A percentile compares a stretch with the other conserved stretches of the same genome.
Conservation (phyloP, 129 eudicot genomes). For the Pulicaria dysenterica region DNA sequence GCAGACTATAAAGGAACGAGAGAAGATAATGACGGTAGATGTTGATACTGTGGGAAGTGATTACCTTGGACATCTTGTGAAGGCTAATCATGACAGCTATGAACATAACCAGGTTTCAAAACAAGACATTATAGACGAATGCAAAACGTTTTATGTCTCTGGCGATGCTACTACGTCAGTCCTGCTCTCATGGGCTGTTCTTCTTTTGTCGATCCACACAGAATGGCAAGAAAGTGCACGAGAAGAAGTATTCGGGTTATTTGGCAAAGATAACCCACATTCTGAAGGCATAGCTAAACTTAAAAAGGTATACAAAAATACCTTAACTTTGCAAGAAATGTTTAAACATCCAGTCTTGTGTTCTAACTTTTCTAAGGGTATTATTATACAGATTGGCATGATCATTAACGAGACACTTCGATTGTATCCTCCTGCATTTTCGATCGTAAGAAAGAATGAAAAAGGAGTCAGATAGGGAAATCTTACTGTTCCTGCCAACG, state of each 20-base stretch:
- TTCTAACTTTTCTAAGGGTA: too few relatives aligned
- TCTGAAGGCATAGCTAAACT: too few relatives aligned
- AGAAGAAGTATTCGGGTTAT: too few relatives aligned
- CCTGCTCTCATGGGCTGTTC: too few relatives aligned
- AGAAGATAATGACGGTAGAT: slow-evolving; percentile 24
- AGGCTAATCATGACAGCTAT: slow-evolving; percentile 30
- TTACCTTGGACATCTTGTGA: slow-evolving; percentile 36
- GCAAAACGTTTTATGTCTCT: slow-evolving; percentile 36
- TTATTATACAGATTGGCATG: slow-evolving; percentile 46
- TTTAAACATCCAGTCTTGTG: too few relatives aligned
- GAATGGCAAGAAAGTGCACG: too few relatives aligned
- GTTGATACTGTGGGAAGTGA: slow-evolving; percentile 9
- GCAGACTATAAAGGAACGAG: slow-evolving; percentile 23
- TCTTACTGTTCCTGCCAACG: slow-evolving; percentile 31
- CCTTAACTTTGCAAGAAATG: too few relatives aligned
- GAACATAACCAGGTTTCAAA: slow-evolving; percentile 24
- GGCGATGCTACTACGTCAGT: too few relatives aligned
- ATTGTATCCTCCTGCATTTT: slow-evolving; percentile 44
- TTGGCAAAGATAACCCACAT: too few relatives aligned
- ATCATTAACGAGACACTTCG: slow-evolving; percentile 53
- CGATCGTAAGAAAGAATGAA: slow-evolving; percentile 21
- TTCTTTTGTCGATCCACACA: too few relatives aligned
- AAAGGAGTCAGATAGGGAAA: slow-evolving; percentile 33
- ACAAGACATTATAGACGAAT: slow-evolving; percentile 36
- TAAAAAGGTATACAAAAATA: too few relatives aligned